Conservation (phyloP, 2,329 filamentous ascomycete genomes). For the Grosmannia serpens region DNA sequence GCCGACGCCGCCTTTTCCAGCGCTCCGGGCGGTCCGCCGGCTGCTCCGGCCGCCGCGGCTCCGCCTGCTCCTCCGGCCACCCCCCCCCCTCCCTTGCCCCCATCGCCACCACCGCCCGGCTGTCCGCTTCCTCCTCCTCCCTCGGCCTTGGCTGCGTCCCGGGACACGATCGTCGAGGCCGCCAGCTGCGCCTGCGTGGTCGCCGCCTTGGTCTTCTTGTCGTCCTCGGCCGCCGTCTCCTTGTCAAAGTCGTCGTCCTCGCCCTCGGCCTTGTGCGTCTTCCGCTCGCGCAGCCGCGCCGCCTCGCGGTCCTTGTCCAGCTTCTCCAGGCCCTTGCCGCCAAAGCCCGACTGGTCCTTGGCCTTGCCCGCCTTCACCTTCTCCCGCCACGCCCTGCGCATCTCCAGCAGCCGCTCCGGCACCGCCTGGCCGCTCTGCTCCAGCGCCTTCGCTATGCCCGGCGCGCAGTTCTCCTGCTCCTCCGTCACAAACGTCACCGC, state of each 20-base stretch:
- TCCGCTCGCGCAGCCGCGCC: constrained; percentile 73
- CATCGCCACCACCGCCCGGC: neutral
- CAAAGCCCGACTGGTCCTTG: constrained; percentile 82
- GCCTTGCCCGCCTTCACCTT: constrained; percentile 90
- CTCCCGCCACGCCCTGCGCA: constrained; percentile 65
- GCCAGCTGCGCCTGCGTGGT: constrained; percentile 53
- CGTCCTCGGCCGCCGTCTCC: constrained; percentile 50
- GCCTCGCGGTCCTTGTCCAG: constrained; percentile 86
- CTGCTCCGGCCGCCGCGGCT: neutral
- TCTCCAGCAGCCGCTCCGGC: constrained; percentile 55
- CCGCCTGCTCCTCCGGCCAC: neutral
- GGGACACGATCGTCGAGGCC: constrained; percentile 43
- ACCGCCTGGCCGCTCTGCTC: constrained; percentile 80
- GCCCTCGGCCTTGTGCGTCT: constrained; percentile 79
- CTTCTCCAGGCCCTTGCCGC: constrained; percentile 84
- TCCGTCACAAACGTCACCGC: constrained; percentile 90
- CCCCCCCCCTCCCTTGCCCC: no score
- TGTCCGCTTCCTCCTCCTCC: constrained; percentile 18
- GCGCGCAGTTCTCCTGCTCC: constrained; percentile 81
- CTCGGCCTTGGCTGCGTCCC: constrained; percentile 35
- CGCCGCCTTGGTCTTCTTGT: constrained; percentile 59
- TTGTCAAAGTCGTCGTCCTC: constrained; percentile 66
- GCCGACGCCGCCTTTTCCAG: constrained; percentile 85
- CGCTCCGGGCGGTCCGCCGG: constrained; percentile 44
- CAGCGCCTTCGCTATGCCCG: constrained; percentile 83